A percentile compares a stretch with the other conserved stretches of the same genome.
Evolutionary conservation across 257 asterid genomes (phyloP).

Genomic region (Solanum acaule): DNA sequence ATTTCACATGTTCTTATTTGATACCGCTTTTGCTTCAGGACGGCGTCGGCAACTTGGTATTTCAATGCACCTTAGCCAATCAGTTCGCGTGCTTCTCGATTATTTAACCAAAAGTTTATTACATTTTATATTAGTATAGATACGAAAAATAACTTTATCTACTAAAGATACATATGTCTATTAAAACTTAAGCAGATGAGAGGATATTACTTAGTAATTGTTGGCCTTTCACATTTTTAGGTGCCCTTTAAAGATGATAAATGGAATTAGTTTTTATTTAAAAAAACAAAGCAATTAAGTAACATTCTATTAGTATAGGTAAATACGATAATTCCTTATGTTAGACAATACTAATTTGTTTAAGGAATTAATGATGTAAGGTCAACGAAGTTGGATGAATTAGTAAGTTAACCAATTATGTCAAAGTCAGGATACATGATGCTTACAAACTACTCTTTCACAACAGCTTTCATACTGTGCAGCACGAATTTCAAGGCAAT

Average conservation of each 20-base stretch:
- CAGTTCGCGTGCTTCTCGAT: too few relatives aligned
- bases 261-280: neutral
- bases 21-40: neutral
- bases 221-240: neutral
- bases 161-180: too few relatives aligned
- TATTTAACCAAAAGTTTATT: too few relatives aligned
- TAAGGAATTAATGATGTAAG: neutral
- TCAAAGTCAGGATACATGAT: neutral
- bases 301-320: neutral
- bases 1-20: constrained; percentile 7
- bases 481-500: neutral
- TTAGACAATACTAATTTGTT: neutral
- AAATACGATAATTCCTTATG: neutral
- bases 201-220: neutral
- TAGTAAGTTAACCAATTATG: neutral
- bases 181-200: neutral
- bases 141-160: too few relatives aligned
- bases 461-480: neutral
- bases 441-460: neutral
- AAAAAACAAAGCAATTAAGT: neutral
- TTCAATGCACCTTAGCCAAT: neutral
- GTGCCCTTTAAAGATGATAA: neutral
- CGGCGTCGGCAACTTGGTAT: neutral
- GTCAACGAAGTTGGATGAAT: neutral
- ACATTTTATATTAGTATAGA: fast-evolving